Percentiles rank a stretch among this genome's conserved stretches.
Evolutionary conservation across 2,329 filamentous ascomycete species (phyloP).

Genomic region (Falciphora oryzae): DNA sequence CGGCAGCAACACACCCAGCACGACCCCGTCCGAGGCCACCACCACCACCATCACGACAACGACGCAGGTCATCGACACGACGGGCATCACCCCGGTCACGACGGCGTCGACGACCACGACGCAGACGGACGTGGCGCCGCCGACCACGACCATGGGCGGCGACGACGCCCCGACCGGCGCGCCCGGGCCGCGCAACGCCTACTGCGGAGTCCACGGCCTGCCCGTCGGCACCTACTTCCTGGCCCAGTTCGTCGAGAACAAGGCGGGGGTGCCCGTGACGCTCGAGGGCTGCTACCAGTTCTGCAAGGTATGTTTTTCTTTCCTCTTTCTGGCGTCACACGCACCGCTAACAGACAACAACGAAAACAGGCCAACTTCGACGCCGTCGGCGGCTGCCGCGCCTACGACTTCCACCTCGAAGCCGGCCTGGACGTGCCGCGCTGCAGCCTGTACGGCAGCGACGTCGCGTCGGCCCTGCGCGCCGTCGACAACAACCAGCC

Average conservation of each 20-base stretch:
- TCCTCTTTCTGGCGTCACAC: background rate
- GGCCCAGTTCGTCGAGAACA: conserved; percentile 32
- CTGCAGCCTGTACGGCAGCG: conserved; percentile 31
- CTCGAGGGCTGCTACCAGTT: conserved; percentile 37
- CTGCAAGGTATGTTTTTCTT: conserved; percentile 27
- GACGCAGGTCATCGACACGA: conserved; percentile 28
- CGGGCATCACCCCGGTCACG: conserved; percentile 24
- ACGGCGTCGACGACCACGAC: conserved; percentile 21
- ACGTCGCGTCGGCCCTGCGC: conserved; percentile 24
- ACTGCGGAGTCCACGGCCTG: conserved; percentile 34
- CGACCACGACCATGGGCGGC: conserved; percentile 27
- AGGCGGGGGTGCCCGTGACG: conserved; percentile 26
- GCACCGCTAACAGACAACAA: background rate
- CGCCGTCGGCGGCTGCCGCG: conserved; percentile 26
- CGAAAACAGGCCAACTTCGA: conserved; percentile 24
- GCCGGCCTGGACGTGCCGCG: conserved; percentile 25
- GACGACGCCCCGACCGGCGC: conserved; percentile 24
- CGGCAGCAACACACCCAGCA: background rate
- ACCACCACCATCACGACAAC: conserved; percentile 9
- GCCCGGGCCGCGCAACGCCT: conserved; percentile 22
- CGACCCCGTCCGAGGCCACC: background rate
- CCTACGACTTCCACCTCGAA: conserved; percentile 30
- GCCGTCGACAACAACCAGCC: conserved; percentile 24
- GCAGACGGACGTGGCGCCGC: conserved; percentile 19
- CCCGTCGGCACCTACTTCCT: conserved; percentile 31